These are phyloP conservation scores for Gossypium bickii DNA, from an alignment of 345 rosid species.

Conservation along the genomic window DNA sequence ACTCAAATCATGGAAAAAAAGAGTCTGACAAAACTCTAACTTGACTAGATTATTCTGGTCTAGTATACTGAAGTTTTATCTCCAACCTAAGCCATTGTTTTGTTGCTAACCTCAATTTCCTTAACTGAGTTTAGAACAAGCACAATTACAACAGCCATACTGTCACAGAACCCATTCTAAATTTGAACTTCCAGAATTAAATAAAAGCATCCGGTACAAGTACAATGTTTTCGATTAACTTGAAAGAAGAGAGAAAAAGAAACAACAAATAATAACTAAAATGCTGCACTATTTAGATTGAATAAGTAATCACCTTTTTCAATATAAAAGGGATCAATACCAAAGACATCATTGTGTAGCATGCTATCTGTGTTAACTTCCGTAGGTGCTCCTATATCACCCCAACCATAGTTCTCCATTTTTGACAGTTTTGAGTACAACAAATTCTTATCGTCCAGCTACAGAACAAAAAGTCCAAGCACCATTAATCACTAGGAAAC, in stretches of 20 bases:
- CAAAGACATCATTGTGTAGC: conserved; percentile 48
- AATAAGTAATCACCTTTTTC: conserved; percentile 49
- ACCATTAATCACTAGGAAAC: neutral
- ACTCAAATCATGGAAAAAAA: neutral
- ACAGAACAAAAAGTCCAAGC: conserved; percentile 20
- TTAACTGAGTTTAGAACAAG: neutral
- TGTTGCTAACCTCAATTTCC: neutral
- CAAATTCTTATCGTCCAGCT: conserved; percentile 36
- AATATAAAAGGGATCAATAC: conserved; percentile 75
- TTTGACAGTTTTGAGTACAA: conserved; percentile 35
- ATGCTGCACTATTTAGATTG: neutral
- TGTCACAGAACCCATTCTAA: neutral
- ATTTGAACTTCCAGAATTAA: neutral
- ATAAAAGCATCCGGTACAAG: neutral
- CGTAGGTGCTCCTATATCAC: conserved; percentile 37
- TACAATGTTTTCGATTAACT: neutral
- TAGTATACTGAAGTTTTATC: neutral
- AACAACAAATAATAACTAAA: neutral
- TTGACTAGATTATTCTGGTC: neutral
- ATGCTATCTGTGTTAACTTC: conserved; percentile 35
- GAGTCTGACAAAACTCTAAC: neutral
- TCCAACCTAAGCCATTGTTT: neutral
- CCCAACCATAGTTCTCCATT: conserved; percentile 85
- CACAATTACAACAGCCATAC: neutral
- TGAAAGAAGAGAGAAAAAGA: no score